Conservation (phyloP, 345 rosid genomes). For the Adansonia digitata region DNA sequence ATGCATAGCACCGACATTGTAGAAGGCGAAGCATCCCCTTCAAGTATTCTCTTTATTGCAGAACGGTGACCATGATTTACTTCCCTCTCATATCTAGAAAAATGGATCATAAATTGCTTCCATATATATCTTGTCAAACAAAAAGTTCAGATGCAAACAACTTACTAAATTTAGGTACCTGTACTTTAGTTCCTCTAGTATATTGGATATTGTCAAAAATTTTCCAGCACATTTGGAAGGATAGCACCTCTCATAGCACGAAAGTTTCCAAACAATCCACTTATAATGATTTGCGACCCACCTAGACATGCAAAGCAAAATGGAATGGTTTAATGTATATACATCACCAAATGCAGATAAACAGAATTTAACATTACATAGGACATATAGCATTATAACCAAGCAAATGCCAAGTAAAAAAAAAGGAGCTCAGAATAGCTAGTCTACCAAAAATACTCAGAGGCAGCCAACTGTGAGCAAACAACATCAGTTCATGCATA, state of each 20-base stretch:
- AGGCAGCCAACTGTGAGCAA: neutral
- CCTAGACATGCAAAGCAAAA: slow-evolving; percentile 33
- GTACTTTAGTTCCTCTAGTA: slow-evolving; percentile 88
- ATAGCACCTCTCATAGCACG: slow-evolving; percentile 62
- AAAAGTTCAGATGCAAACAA: slow-evolving; percentile 10
- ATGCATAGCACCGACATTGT: slow-evolving; percentile 73
- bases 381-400: neutral
- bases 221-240: slow-evolving; percentile 50
- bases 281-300: slow-evolving; percentile 88
- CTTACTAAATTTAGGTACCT: slow-evolving; percentile 42
- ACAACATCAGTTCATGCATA: neutral
- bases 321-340: neutral
- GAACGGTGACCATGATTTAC: slow-evolving; percentile 85
- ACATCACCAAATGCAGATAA: neutral
- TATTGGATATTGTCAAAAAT: slow-evolving; percentile 67
- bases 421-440: neutral
- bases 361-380: neutral
- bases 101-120: slow-evolving; percentile 14
- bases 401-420: neutral
- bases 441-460: neutral
- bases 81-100: slow-evolving; percentile 84
- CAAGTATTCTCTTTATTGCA: slow-evolving; percentile 79
- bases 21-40: slow-evolving; percentile 77
- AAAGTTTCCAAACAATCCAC: slow-evolving; percentile 96
- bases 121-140: slow-evolving; percentile 16